phyloP scores from a whole-genome alignment of 441 rosid species.

The Populus hybrid region DNA sequence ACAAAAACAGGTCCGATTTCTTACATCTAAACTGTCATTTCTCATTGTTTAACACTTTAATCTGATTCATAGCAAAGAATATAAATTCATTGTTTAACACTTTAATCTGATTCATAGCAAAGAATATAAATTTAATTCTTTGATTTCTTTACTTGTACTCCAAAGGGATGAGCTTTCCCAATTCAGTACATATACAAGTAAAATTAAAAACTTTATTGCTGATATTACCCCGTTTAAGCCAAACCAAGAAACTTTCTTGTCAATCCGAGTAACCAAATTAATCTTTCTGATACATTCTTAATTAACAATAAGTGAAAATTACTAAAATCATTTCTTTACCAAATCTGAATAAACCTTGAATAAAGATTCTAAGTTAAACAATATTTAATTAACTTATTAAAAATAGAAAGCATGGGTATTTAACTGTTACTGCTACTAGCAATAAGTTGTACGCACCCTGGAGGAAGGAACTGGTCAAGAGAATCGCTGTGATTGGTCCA shows the following conservation, averaged over 20 bases:
- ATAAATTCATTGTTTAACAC: not conserved
- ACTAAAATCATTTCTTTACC: not conserved
- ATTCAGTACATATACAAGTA: no score
- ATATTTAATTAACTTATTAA: not conserved
- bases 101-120: not conserved
- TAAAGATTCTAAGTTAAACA: not conserved
- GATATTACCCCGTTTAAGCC: no score
- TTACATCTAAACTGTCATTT: not conserved
- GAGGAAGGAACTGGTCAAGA: slow-evolving; percentile 37
- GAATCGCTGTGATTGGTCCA: slow-evolving; percentile 37
- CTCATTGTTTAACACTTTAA: no score
- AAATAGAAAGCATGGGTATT: not conserved
- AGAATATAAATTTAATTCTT: not conserved
- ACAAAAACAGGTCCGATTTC: not conserved
- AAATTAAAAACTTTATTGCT: no score
- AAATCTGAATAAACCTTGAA: not conserved
- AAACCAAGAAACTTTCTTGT: no score
- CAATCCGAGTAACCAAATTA: no score
- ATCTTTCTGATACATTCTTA: not conserved
- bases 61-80: no score
- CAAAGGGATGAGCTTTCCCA: no score
- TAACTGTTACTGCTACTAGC: not conserved
- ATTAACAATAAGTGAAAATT: not conserved
- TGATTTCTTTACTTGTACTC: no score
- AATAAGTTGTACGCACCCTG: slow-evolving; percentile 41